Conservation (phyloP, 1,139 yeast genomes). For the Eremothecium coryli region DNA sequence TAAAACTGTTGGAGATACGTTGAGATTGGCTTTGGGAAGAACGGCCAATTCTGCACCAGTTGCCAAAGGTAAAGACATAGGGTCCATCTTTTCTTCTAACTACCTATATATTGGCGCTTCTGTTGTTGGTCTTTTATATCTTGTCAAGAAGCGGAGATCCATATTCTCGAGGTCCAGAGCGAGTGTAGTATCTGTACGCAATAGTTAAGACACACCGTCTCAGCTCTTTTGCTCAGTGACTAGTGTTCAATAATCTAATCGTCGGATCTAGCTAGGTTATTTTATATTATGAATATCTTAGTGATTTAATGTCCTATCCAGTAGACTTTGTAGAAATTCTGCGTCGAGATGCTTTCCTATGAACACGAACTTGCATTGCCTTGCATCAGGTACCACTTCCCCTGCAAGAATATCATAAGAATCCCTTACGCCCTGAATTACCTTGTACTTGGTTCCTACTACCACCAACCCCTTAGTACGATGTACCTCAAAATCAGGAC, state of each 20-base stretch:
- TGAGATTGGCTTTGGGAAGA: background rate
- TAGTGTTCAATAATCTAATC: too few species aligned
- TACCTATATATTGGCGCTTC: too few species aligned
- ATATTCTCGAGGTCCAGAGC: background rate
- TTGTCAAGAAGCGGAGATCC: constrained; percentile 2
- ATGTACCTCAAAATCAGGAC: constrained; percentile 49
- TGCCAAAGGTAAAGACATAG: too few species aligned
- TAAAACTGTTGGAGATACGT: constrained; percentile 12
- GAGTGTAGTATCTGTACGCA: constrained; percentile 2
- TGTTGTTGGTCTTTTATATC: background rate
- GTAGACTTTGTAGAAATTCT: constrained; percentile 23
- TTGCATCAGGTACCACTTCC: constrained; percentile 33
- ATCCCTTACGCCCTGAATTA: constrained; percentile 90
- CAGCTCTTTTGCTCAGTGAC: too few species aligned
- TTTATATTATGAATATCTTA: constrained; percentile 1
- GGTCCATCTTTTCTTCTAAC: too few species aligned
- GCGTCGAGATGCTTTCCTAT: constrained; percentile 61
- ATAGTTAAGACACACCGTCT: too few species aligned
- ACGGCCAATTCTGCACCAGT: too few species aligned
- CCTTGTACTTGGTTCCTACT: constrained; percentile 40
- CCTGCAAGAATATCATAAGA: constrained; percentile 72
- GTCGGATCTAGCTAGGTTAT: background rate
- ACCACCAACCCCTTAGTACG: constrained; percentile 67
- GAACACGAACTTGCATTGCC: constrained; percentile 54
- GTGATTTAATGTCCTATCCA: constrained; percentile 9